A percentile compares a stretch with the other conserved stretches of the same genome.
Evolutionary conservation across 2,329 filamentous ascomycete species (phyloP).

Genomic region (Orbilia javanica): DNA sequence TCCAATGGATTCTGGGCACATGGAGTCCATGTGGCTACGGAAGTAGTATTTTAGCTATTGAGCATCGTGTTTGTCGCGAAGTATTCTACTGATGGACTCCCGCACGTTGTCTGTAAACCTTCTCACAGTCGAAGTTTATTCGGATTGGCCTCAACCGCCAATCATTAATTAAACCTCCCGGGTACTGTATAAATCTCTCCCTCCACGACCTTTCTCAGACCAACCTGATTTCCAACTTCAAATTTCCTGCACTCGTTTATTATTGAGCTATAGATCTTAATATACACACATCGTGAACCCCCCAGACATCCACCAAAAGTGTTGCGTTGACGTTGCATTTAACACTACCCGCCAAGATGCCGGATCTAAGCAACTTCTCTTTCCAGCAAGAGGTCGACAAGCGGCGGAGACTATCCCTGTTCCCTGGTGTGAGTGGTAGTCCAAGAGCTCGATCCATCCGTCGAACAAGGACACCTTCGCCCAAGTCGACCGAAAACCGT

Average conservation of each 20-base stretch:
- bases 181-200: neutral
- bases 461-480: slow-evolving; percentile 51
- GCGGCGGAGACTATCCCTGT: slow-evolving; percentile 46
- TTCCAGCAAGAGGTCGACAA: slow-evolving; percentile 45
- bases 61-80: neutral
- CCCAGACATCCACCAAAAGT: slow-evolving; percentile 8
- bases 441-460: slow-evolving; percentile 37
- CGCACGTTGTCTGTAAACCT: neutral
- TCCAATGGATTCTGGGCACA: neutral
- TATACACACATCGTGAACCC: neutral
- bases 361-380: slow-evolving; percentile 56
- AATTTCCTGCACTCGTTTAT: neutral
- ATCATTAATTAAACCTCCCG: neutral
- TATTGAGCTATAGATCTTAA: neutral
- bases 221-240: neutral
- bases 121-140: neutral
- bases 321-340: slow-evolving; percentile 57
- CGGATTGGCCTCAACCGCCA: neutral
- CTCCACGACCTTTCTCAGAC: too few relatives aligned
- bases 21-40: neutral
- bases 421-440: slow-evolving; percentile 24
- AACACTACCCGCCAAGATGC: slow-evolving; percentile 50
- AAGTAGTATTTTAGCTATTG: neutral
- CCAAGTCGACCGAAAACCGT: slow-evolving; percentile 64
- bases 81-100: neutral